phyloP scores from a whole-genome alignment of 139 green algal genomes.

The Deuterostichococcus epilithicus region DNA sequence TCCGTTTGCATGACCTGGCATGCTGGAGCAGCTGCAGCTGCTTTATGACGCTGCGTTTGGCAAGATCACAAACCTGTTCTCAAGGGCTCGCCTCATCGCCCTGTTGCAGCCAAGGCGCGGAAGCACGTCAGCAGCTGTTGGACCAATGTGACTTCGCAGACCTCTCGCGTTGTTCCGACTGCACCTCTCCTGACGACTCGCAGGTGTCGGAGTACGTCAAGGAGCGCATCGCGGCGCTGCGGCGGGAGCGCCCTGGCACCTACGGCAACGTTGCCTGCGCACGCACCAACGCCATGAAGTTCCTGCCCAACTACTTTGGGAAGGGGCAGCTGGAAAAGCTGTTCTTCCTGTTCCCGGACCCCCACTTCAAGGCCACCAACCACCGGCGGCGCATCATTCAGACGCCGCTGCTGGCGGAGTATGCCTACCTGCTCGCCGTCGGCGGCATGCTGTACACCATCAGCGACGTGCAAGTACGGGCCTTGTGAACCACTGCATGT shows the following conservation, averaged over 20 bases:
- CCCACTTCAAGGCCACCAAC: conserved; percentile 68
- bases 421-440: conserved; percentile 82
- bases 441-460: conserved; percentile 90
- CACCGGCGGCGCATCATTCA: conserved; percentile 89
- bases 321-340: conserved; percentile 95
- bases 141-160: too few relatives aligned
- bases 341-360: conserved; percentile 97
- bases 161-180: too few relatives aligned
- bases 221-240: conserved; percentile 74
- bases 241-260: conserved; percentile 53
- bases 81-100: too few relatives aligned
- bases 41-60: too few relatives aligned
- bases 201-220: conserved; percentile 81
- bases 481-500: too few relatives aligned
- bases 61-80: too few relatives aligned
- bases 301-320: conserved; percentile 90
- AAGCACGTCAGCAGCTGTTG: too few relatives aligned
- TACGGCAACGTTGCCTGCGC: conserved; percentile 76
- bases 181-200: neutral
- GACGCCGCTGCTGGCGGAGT: conserved; percentile 83
- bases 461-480: conserved; percentile 89
- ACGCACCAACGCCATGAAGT: conserved; percentile 93
- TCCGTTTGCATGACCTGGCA: too few relatives aligned
- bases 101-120: too few relatives aligned
- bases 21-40: too few relatives aligned